Evolutionary conservation across 2,329 filamentous ascomycete species (phyloP).

Genomic region (Allantophomopsis lycopodina): DNA sequence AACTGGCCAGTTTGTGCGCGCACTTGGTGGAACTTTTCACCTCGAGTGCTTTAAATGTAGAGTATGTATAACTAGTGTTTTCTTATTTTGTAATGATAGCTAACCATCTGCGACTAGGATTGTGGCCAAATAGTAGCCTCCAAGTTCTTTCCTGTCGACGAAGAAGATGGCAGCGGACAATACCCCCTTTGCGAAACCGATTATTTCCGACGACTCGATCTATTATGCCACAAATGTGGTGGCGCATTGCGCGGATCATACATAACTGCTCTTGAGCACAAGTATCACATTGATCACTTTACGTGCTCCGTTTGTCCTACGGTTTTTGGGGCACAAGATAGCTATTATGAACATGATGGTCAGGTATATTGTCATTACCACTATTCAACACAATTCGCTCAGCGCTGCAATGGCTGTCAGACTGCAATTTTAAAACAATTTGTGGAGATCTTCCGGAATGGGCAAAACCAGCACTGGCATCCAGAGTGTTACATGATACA

Average conservation of each 20-base stretch:
- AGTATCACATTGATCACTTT: conserved; percentile 98
- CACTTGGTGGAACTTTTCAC: conserved; percentile 87
- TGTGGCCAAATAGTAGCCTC: conserved; percentile 95
- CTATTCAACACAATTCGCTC: conserved; percentile 94
- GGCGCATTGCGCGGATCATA: conserved; percentile 91
- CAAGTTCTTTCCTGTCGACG: conserved; percentile 96
- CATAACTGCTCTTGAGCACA: conserved; percentile 92
- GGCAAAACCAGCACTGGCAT: conserved; percentile 98
- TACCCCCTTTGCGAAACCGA: conserved; percentile 97
- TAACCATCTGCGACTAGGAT: conserved; percentile 43
- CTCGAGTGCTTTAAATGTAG: conserved; percentile 96
- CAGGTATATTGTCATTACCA: conserved; percentile 98
- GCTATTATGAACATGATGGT: conserved; percentile 95
- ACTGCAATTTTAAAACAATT: conserved; percentile 98
- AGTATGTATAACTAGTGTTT: conserved; percentile 32
- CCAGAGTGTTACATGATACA: conserved; percentile 99
- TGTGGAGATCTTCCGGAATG: conserved; percentile 96
- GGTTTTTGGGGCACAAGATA: conserved; percentile 96
- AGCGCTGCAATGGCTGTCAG: conserved; percentile 91
- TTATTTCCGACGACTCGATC: conserved; percentile 84
- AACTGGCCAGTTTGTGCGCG: conserved; percentile 91
- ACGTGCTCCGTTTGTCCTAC: conserved; percentile 95
- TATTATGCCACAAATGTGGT: conserved; percentile 85
- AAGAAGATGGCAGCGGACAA: conserved; percentile 71
- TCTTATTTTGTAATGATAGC: conserved; percentile 4